These are phyloP conservation scores for Sporisorium graminicola DNA, from an alignment of 1,284 basidiomycete genomes.

Conservation along the genomic window DNA sequence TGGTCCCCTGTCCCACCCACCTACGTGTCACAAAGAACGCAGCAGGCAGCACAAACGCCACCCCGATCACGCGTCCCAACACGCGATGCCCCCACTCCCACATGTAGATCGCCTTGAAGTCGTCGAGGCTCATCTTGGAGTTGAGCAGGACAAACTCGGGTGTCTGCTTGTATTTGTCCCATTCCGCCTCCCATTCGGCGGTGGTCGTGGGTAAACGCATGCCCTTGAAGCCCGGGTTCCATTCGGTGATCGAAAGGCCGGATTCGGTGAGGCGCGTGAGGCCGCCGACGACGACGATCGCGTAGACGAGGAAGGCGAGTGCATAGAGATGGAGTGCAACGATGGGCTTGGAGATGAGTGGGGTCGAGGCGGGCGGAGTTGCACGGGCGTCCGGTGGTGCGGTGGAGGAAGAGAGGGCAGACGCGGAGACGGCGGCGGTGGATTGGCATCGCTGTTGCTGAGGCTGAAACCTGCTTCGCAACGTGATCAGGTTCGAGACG, in stretches of 20 bases:
- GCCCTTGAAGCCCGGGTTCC: conserved; percentile 89
- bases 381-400: not conserved
- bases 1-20: conserved; percentile 70
- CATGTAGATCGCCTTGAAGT: conserved; percentile 97
- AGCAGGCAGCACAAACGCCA: conserved; percentile 70
- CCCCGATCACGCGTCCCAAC: conserved; percentile 89
- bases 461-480: not conserved
- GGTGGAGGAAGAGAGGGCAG: conserved; percentile 2
- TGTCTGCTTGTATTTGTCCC: conserved; percentile 93
- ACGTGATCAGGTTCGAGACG: not conserved
- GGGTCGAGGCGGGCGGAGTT: conserved; percentile 1
- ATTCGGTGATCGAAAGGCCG: conserved; percentile 97
- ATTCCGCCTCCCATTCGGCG: conserved; percentile 88
- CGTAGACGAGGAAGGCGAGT: conserved; percentile 86
- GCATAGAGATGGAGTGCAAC: conserved; percentile 84
- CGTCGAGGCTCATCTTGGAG: conserved; percentile 83
- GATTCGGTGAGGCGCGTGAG: conserved; percentile 97
- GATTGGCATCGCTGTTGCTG: conserved; percentile 24
- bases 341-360: conserved; percentile 76
- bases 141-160: conserved; percentile 88
- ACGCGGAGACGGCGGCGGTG: conserved; percentile 3
- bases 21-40: conserved; percentile 46
- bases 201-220: conserved; percentile 83
- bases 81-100: conserved; percentile 99
- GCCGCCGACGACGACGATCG: conserved; percentile 94